A percentile compares a stretch with the other conserved stretches of the same genome.
phyloP scores from a whole-genome alignment of 2,329 filamentous ascomycete species.

The Alternaria ethzedia region DNA sequence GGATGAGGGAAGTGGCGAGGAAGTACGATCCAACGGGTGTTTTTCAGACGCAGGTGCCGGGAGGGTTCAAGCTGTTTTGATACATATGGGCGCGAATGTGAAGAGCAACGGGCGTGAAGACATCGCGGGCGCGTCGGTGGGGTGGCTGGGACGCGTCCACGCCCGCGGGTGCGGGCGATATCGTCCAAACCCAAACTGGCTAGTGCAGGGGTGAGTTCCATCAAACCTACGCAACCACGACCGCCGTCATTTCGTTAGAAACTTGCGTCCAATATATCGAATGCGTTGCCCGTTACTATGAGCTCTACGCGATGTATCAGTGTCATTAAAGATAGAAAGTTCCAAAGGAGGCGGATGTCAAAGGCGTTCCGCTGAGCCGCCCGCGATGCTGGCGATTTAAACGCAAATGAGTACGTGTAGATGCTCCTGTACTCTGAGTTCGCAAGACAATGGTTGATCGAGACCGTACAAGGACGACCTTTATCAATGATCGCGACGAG shows the following conservation, averaged over 20 bases:
- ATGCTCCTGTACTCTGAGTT: background rate
- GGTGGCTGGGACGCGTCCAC: background rate
- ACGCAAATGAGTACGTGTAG: background rate
- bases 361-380: background rate
- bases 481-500: background rate
- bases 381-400: background rate
- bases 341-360: background rate
- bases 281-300: background rate
- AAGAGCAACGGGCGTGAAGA: background rate
- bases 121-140: background rate
- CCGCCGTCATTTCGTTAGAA: background rate
- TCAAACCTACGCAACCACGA: background rate
- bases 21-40: constrained; percentile 33
- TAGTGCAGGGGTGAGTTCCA: background rate
- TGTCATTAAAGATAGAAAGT: background rate
- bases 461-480: background rate
- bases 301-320: background rate
- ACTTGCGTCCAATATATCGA: background rate
- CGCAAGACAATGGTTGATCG: background rate
- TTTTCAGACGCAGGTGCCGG: constrained; percentile 30
- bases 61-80: constrained; percentile 31
- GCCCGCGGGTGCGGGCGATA: background rate
- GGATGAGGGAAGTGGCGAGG: constrained; percentile 17
- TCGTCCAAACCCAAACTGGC: background rate
- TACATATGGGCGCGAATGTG: background rate